A percentile compares a stretch with the other conserved stretches of the same genome.
Conservation (phyloP, 169 alveolate genomes). For the Plasmodium blacklocki region DNA sequence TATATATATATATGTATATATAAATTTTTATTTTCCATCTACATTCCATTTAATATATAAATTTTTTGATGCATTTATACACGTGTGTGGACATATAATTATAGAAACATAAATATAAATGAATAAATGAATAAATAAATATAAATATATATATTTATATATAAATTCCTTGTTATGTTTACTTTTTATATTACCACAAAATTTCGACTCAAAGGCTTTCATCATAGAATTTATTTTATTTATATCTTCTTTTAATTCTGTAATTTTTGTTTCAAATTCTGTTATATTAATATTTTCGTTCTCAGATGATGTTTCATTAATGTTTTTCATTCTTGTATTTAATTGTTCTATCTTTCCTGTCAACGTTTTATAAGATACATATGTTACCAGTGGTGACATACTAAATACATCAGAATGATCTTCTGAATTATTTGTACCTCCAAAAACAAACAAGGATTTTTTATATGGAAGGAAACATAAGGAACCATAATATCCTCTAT, state of each 20-base stretch:
- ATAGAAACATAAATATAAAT: slow-evolving; percentile 2
- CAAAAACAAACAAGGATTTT: slow-evolving; percentile 71
- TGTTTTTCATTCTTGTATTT: slow-evolving; percentile 22
- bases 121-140: neutral
- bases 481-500: slow-evolving; percentile 75
- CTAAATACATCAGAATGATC: slow-evolving; percentile 65
- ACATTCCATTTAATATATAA: neutral
- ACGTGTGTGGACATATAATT: neutral
- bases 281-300: slow-evolving; percentile 21
- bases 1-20: neutral
- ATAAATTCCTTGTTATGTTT: too few species aligned
- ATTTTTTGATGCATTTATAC: neutral
- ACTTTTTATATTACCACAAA: slow-evolving; percentile 20
- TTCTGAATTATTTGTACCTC: slow-evolving; percentile 39
- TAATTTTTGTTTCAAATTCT: slow-evolving; percentile 47
- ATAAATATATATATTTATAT: neutral
- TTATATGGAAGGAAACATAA: slow-evolving; percentile 64
- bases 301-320: slow-evolving; percentile 13
- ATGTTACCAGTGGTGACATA: slow-evolving; percentile 69
- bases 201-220: slow-evolving; percentile 64
- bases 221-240: slow-evolving; percentile 49
- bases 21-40: neutral
- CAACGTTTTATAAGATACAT: slow-evolving; percentile 60
- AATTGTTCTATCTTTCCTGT: slow-evolving; percentile 41
- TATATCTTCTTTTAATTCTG: slow-evolving; percentile 54